phyloP scores from a whole-genome alignment of 768 basidiomycete species.

The Kondoa subrosea region DNA sequence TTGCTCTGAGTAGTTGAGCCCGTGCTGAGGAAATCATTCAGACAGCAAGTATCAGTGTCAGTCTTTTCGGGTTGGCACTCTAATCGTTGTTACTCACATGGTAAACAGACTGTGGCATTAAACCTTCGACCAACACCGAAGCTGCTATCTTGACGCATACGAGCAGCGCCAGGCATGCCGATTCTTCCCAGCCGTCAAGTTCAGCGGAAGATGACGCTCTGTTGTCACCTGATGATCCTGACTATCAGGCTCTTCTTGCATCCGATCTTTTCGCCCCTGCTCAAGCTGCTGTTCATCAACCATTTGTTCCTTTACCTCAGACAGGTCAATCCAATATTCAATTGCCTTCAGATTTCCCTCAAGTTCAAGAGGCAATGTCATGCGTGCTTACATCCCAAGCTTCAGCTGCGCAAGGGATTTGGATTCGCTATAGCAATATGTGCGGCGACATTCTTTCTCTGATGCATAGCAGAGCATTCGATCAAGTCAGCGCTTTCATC shows the following conservation, averaged over 20 bases:
- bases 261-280: not conserved
- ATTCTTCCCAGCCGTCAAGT: not conserved
- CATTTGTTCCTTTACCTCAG: not conserved
- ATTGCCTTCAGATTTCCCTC: not conserved
- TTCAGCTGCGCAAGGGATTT: not conserved
- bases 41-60: slow-evolving; percentile 8
- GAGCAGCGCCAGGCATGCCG: not conserved
- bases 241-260: too few relatives aligned
- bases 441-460: not conserved
- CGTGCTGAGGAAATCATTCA: not conserved
- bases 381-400: too few relatives aligned
- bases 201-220: not conserved
- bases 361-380: not conserved
- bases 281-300: not conserved
- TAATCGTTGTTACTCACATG: not conserved
- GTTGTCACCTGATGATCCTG: too few relatives aligned
- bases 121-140: not conserved
- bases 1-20: not conserved
- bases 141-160: not conserved
- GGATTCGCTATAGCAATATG: not conserved
- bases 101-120: slow-evolving; percentile 1
- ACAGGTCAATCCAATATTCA: not conserved
- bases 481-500: not conserved
- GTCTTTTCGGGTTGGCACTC: not conserved
- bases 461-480: not conserved